These are phyloP conservation scores for Fomitopsis schrenkii DNA, from an alignment of 1,284 basidiomycete genomes.

Conservation along the genomic window DNA sequence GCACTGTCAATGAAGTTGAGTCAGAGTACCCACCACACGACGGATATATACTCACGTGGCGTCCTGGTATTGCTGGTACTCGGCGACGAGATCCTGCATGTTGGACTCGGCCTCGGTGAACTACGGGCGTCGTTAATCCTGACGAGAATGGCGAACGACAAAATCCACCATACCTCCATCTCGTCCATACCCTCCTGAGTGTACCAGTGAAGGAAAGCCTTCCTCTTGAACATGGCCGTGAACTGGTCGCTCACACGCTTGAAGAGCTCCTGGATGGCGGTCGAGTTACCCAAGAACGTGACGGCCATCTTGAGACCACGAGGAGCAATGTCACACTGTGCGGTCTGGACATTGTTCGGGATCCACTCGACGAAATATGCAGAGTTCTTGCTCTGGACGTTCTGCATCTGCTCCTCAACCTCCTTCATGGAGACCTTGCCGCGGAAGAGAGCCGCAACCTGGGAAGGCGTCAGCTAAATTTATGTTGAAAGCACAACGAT, in stretches of 20 bases:
- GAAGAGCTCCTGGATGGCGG: conserved; percentile 96
- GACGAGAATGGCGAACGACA: background rate
- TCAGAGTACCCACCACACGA: background rate
- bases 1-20: conserved; percentile 36
- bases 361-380: conserved; percentile 99
- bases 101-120: conserved; percentile 96
- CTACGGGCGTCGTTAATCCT: conserved; percentile 30
- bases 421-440: conserved; percentile 99
- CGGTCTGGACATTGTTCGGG: conserved; percentile 95
- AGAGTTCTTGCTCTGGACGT: conserved; percentile 96
- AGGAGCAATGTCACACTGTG: conserved; percentile 94
- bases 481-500: background rate
- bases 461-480: conserved; percentile 14
- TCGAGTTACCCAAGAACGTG: conserved; percentile 97
- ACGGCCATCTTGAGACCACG: conserved; percentile 94
- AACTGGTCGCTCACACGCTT: conserved; percentile 97
- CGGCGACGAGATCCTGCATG: conserved; percentile 92
- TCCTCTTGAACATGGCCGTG: conserved; percentile 98
- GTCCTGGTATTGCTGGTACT: conserved; percentile 97
- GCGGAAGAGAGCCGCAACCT: conserved; percentile 97
- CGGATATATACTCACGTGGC: conserved; percentile 62
- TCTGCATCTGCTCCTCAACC: conserved; percentile 98
- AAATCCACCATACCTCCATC: conserved; percentile 68
- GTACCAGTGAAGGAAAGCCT: conserved; percentile 99
- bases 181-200: conserved; percentile 99